Evolutionary conservation across 1,139 yeast species (phyloP), one percentile per base, ranked within the genome.

Genomic region (Sugiyamaella xylanicola): DNA sequence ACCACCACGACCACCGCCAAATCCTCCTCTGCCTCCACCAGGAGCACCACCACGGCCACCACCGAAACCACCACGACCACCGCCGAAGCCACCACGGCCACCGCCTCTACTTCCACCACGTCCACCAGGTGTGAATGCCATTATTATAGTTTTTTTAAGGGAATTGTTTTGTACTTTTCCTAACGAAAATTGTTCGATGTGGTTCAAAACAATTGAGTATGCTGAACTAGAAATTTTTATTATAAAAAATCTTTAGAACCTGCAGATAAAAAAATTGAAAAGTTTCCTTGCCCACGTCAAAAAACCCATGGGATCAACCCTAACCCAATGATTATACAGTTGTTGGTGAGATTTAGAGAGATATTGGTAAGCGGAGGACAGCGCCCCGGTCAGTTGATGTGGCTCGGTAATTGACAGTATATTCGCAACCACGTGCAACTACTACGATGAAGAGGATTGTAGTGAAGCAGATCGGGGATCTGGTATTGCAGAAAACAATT

Each of bases 41-140:
- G 63, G 61, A 43, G 67, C 66, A 20, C 65, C 64, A 27, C 68
- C 63, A 29, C 53, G 29, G 22, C 49, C 57, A 44, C 67, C 69
- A 21, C 70, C 66, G 46, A 67, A 61, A 37, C 74, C 73, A 52
- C 76, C 76, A 53, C 76, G 62, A 27, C 63, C 57, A 39, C 77
- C 76, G 56, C 79, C 78, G 70, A 78, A 72, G 58, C 79, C 76
- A 64, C 81, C 80, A 53, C 71, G 63, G 67, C 62, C 61, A 36
- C 61, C 61, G 41, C 63, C 62, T 37, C 65, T 57, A 27, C 63
- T 57, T 46, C 61, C 61, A 44, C 62, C 62, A 36, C 64, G 61
- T 48, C 63, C 56, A 20, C 61, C 61, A n/a, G 68, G 63, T 52
- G 82, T 75, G 80, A 77, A 72, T 64, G 83, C 84, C 85, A 80